Percentiles rank a stretch among this genome's conserved stretches.
phyloP scores from a whole-genome alignment of 192 early-diverging fungal species.

The Coemansia sp. region DNA sequence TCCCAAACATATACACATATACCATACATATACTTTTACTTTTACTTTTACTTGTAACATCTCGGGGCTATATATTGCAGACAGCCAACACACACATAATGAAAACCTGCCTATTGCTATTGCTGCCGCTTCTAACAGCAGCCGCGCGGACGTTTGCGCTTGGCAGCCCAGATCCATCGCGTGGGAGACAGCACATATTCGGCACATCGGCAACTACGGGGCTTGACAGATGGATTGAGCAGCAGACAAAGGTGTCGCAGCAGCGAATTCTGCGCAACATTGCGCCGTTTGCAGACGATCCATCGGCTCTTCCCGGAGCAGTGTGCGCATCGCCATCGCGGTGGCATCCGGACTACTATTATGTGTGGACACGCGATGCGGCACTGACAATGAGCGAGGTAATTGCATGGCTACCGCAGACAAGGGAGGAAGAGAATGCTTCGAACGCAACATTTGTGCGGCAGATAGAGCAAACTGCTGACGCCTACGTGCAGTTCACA shows the following conservation, averaged over 20 bases:
- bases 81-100: neutral
- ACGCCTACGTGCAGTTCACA: conserved; percentile 39
- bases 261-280: conserved; percentile 34
- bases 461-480: neutral
- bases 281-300: conserved; percentile 26
- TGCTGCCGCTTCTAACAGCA: neutral
- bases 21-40: too few relatives aligned
- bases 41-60: too few relatives aligned
- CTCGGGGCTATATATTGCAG: too few relatives aligned
- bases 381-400: conserved; percentile 62
- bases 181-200: conserved; percentile 1
- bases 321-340: conserved; percentile 53
- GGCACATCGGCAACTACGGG: neutral
- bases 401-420: conserved; percentile 19
- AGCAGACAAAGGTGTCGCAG: conserved; percentile 9
- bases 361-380: conserved; percentile 71
- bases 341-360: conserved; percentile 69
- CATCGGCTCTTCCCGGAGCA: conserved; percentile 31
- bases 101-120: neutral
- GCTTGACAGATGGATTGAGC: conserved; percentile 17
- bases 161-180: neutral
- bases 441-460: neutral
- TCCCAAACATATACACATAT: too few relatives aligned
- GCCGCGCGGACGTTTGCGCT: neutral
- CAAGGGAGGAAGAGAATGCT: too few relatives aligned